A percentile compares a stretch with the other conserved stretches of the same genome.
Conservation (phyloP, 192 early-diverging fungal species). For the Fimicolochytrium jonesii region DNA sequence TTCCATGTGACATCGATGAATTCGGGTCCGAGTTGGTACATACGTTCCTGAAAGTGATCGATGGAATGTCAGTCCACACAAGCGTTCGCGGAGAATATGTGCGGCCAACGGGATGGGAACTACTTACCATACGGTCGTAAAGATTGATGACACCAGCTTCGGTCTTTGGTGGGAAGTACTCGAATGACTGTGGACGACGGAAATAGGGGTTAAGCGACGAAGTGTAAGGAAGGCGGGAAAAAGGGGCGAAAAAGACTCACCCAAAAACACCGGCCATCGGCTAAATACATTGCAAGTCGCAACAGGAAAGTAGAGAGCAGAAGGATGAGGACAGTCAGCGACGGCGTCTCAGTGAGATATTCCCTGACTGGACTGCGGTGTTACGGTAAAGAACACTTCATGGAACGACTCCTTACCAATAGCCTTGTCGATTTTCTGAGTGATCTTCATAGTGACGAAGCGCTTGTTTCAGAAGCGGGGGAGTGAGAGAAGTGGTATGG, state of each 20-base stretch:
- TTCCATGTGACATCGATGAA: slow-evolving; percentile 95
- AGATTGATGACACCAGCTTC: slow-evolving; percentile 89
- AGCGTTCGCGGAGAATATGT: too few relatives aligned
- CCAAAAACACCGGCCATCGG: slow-evolving; percentile 43
- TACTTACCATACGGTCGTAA: slow-evolving; percentile 78
- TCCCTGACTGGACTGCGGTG: not conserved
- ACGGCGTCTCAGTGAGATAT: too few relatives aligned
- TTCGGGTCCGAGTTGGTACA: slow-evolving; percentile 88
- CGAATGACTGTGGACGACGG: slow-evolving; percentile 65
- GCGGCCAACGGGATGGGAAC: too few relatives aligned
- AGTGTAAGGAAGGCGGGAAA: too few relatives aligned
- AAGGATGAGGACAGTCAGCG: too few relatives aligned
- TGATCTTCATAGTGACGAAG: slow-evolving; percentile 45
- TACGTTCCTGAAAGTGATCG: slow-evolving; percentile 83
- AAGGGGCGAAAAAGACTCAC: not conserved
- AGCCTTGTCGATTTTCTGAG: slow-evolving; percentile 44
- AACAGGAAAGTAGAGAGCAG: not conserved
- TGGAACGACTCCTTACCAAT: slow-evolving; percentile 1
- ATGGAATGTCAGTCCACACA: too few relatives aligned
- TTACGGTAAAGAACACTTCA: not conserved
- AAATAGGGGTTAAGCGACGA: not conserved
- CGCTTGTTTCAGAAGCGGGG: too few relatives aligned
- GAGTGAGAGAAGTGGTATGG: too few relatives aligned
- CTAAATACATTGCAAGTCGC: not conserved
- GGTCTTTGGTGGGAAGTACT: slow-evolving; percentile 98